Evolutionary conservation across 371 early-diverging fungal genomes (phyloP), one percentile per base, ranked within the genome.

Genomic region (Polyrhizophydium stewartii): DNA sequence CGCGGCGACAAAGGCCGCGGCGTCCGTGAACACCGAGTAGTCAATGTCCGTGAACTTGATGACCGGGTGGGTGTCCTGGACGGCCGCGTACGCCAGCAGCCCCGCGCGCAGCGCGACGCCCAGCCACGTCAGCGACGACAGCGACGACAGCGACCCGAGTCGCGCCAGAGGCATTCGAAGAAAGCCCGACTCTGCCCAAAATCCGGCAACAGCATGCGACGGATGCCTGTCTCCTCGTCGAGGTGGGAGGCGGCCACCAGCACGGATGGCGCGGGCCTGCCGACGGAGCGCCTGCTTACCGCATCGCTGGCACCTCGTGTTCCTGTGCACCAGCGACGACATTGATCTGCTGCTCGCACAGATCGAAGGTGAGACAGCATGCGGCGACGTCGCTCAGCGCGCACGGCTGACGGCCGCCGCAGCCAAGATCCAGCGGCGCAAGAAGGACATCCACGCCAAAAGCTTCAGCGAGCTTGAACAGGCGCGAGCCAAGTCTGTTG

Each of bases 1-100:
- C 22, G 76, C 63, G 35, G 84, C 76, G 24, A 96, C 85, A 70
- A 80, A 87, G 17, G 84, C 77, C 10, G 96, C 91, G 0, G 96
- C 97, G 73, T 97, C 98, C 19, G 92, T 89, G 66, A 97, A 97
- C 50, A 98, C 98, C 28, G 80, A 70, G 75, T 98, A 98, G 76
- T 98, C 98, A 60, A 98, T 88, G 66, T 98, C 98, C 3, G 98
- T 97, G 74, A 93, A 97, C 65, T 93, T 94, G 31, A 95, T 91
- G 24, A 86, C 84, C 53, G 90, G 81, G 55, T 90, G 75, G 10
- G 84, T 79, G 66, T 96, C 96, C 69, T 94, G 93, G 82, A 85
- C 89, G 61, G 86, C 84, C 27, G 93, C 92, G 68, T 91, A 93
- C 5, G 85, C 41, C 21, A 93, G 81, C 56, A 95, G 74, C 33